Conservation (phyloP, 2,329 filamentous ascomycete species). For the Aspergillus chevalieri region DNA sequence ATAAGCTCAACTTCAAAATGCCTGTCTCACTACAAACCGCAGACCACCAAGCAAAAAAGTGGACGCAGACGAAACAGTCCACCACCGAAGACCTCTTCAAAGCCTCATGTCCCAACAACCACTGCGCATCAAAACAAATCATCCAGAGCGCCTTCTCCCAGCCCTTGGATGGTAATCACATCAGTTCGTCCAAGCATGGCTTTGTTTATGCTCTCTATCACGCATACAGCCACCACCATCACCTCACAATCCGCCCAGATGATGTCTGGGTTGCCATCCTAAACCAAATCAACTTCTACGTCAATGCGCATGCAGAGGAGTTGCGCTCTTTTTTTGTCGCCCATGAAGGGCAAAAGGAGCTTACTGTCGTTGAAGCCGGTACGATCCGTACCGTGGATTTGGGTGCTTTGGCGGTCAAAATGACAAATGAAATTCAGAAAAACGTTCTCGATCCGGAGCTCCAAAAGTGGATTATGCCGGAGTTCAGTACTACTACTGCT, state of each 20-base stretch:
- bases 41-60: background rate
- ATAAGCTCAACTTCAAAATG: background rate
- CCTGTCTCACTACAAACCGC: constrained; percentile 1
- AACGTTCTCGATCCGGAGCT: constrained; percentile 40
- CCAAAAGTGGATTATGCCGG: constrained; percentile 46
- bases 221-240: constrained; percentile 28
- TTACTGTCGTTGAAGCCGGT: constrained; percentile 19
- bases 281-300: constrained; percentile 42
- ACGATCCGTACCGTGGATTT: constrained; percentile 5
- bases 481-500: constrained; percentile 47
- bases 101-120: background rate
- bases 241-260: constrained; percentile 46
- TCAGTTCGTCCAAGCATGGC: constrained; percentile 6
- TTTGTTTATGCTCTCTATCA: constrained; percentile 6
- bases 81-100: background rate
- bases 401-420: constrained; percentile 27
- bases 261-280: constrained; percentile 51
- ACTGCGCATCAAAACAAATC: background rate
- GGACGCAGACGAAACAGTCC: background rate
- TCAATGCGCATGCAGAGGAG: constrained; percentile 45
- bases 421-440: constrained; percentile 36
- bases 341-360: constrained; percentile 39
- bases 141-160: background rate
- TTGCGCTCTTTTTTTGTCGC: constrained; percentile 39
- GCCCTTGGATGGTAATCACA: background rate